Conservation (phyloP, 805 yeast genomes). For the Candida hungchunana region DNA sequence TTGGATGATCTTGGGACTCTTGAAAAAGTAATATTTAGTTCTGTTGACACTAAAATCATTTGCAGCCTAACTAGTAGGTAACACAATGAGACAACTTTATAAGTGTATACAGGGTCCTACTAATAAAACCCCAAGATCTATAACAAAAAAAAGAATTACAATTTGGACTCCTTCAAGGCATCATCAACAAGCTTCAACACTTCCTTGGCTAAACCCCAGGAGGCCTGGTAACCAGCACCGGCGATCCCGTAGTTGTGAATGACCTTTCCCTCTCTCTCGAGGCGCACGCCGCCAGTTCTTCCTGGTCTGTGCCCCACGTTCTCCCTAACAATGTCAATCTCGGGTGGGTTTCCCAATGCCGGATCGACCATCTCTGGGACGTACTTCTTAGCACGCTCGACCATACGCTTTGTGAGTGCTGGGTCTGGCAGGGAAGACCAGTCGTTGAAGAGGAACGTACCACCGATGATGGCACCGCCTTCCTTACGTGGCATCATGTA, state of each 20-base stretch:
- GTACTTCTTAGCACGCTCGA: constrained; percentile 24
- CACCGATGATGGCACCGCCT: constrained; percentile 71
- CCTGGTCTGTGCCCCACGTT: constrained; percentile 71
- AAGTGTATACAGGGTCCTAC: no score
- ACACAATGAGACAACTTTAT: no score
- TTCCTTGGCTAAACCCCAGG: constrained; percentile 56
- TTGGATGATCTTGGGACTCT: no score
- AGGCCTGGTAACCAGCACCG: constrained; percentile 75
- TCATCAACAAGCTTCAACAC: constrained; percentile 36
- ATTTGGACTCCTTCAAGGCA: constrained; percentile 23
- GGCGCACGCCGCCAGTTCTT: constrained; percentile 53
- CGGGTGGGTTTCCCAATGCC: constrained; percentile 28
- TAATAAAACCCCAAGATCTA: no score
- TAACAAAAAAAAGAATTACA: constrained; percentile 11
- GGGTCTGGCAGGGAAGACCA: constrained; percentile 36
- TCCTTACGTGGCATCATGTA: constrained; percentile 69
- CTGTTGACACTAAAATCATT: no score
- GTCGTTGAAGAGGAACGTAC: constrained; percentile 32
- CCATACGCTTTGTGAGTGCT: constrained; percentile 43
- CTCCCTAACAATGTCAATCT: constrained; percentile 42
- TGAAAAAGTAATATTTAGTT: no score
- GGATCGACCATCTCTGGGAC: constrained; percentile 28
- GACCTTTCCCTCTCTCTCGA: constrained; percentile 40
- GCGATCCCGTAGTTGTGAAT: constrained; percentile 71
- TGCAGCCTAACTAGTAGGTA: no score